A percentile compares a stretch with the other conserved stretches of the same genome.
These are phyloP conservation scores for Hypomontagnella monticulosa DNA, from an alignment of 495 filamentous ascomycete species.

Conservation along the genomic window DNA sequence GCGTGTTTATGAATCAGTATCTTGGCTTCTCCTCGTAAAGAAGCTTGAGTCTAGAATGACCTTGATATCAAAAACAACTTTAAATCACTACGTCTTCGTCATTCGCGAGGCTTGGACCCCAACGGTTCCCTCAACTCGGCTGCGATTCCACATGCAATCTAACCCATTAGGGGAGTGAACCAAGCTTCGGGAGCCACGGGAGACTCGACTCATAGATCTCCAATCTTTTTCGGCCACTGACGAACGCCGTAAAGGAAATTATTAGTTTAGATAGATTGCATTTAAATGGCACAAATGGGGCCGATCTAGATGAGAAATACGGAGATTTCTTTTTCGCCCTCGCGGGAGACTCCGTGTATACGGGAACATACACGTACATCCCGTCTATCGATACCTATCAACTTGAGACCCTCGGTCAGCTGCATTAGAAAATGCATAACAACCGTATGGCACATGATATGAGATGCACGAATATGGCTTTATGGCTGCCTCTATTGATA, in stretches of 20 bases:
- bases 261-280: slow-evolving; percentile 21
- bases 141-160: not conserved
- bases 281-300: not conserved
- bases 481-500: not conserved
- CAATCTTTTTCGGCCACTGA: slow-evolving; percentile 15
- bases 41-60: not conserved
- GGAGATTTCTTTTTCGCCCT: slow-evolving; percentile 29
- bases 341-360: not conserved
- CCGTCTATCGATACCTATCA: not conserved
- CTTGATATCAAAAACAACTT: slow-evolving; percentile 3
- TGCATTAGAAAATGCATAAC: not conserved
- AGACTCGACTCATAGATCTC: slow-evolving; percentile 1
- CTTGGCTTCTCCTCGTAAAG: not conserved
- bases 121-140: slow-evolving; percentile 8
- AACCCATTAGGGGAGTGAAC: slow-evolving; percentile 13
- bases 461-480: slow-evolving; percentile 3
- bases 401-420: slow-evolving; percentile 7
- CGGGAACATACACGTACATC: not conserved
- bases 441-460: slow-evolving; percentile 5
- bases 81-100: slow-evolving; percentile 20
- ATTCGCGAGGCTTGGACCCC: slow-evolving; percentile 35
- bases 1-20: slow-evolving; percentile 1
- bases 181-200: slow-evolving; percentile 32
- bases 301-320: slow-evolving; percentile 30
- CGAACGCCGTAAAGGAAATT: slow-evolving; percentile 22